Base-by-base conservation (phyloP, 257 asterid species). In the Gardenia jasminoides region DNA sequence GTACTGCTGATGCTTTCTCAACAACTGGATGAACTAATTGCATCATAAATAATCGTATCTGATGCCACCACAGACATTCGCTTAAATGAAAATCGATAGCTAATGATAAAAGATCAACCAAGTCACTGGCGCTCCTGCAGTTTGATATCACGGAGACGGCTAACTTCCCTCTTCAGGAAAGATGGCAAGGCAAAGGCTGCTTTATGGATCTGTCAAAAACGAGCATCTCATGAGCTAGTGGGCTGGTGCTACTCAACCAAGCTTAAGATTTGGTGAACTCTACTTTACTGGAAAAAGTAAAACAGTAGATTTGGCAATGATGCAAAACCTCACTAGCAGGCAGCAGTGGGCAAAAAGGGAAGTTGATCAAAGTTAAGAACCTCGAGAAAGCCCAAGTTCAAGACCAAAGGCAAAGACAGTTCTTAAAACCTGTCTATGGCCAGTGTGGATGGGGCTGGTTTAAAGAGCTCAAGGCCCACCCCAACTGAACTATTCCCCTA, bases 171-270 rank as follows among this genome's bases (percentile, higher is more conserved):
- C 94, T 79, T 93, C 41, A 93, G 83, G 69, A 96, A 96, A 72
- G 93, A 86, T 0, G 97, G 99, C 93, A 96, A 86, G 6, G 97
- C 90, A 78, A 96, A 91, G 33, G 98, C 98, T 80, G 98, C 99
- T 84, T 74, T 83, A 79, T 96, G 99, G 69, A 96, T 87, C 99
- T 96, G 97, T 71, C 79, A 76, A 59, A 36, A 44, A 67, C 30
- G 58, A 82, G 44, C 74, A 74, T 26, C n/a, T 30, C 12, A 30
- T 28, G 66, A 20, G 48, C n/a, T n/a, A 15, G 39, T 50, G 58
- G 3, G 31, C 28, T 58, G 26, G 39, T 46, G 65, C 13, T 64
- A 28, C 22, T 62, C 36, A 62, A 1, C 36, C 36, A 62, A 62
- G 68, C 68, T 10, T 24, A 62, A 64, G 36, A 26, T 10, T 26